These are phyloP conservation scores for Penicillium waksmanii DNA, from an alignment of 495 filamentous ascomycete genomes.

Conservation along the genomic window DNA sequence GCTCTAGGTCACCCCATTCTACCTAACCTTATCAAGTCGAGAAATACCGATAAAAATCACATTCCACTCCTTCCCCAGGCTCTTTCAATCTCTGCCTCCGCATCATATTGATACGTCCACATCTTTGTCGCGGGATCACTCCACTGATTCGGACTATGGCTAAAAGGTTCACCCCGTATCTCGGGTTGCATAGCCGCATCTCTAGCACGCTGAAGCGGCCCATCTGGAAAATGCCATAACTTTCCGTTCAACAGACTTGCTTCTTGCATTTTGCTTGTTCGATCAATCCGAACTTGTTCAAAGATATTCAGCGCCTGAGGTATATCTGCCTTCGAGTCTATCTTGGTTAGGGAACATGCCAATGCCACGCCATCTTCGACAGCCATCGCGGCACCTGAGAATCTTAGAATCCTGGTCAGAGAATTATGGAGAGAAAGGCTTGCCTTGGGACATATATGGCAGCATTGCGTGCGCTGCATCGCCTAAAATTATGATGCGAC, in stretches of 20 bases:
- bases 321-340: slow-evolving; percentile 16
- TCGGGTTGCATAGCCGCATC: slow-evolving; percentile 47
- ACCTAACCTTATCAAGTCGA: too few species aligned
- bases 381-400: slow-evolving; percentile 48
- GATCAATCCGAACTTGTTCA: slow-evolving; percentile 32
- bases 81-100: slow-evolving; percentile 38
- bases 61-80: slow-evolving; percentile 16
- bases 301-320: slow-evolving; percentile 25
- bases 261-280: slow-evolving; percentile 38
- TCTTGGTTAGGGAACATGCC: slow-evolving; percentile 28
- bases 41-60: too few species aligned
- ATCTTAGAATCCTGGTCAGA: not conserved
- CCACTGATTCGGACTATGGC: slow-evolving; percentile 52
- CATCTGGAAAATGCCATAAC: slow-evolving; percentile 52
- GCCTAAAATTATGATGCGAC: slow-evolving; percentile 43
- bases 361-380: slow-evolving; percentile 46
- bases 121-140: slow-evolving; percentile 48
- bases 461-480: slow-evolving; percentile 59
- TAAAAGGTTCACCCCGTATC: slow-evolving; percentile 20
- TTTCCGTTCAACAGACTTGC: slow-evolving; percentile 39
- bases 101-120: slow-evolving; percentile 54
- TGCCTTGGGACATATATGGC: slow-evolving; percentile 51
- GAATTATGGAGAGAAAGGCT: not conserved
- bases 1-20: too few species aligned
- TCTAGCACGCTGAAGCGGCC: slow-evolving; percentile 43